Base-by-base conservation (phyloP, 768 basidiomycete genomes). In the Amanita jacksonii region DNA sequence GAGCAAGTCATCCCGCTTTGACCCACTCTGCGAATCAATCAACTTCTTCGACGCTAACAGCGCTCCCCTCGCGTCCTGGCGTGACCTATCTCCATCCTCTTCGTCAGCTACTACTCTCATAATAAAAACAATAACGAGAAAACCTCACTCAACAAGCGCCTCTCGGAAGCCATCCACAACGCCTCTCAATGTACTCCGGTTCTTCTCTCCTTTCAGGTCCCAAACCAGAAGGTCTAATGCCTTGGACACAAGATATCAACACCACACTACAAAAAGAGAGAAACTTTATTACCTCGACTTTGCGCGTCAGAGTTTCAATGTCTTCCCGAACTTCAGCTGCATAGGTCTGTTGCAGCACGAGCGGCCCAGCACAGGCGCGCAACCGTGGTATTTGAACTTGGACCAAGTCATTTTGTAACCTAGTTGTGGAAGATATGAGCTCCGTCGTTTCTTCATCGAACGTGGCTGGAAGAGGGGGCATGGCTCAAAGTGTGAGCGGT, bases 251-350 rank as follows among this genome's bases (percentile, higher is more conserved):
- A 44, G 39, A 43, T 36, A 50, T 38, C 47, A 57, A 22, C 43
- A 42, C 54, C n/a, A 13, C 48, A 45, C 13, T 38, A 13, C 19
- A n/a, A 27, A 40, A 28, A 18, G 27, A 41, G 48, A 3, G 8
- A 18, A n/a, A 51, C 62, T 25, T n/a, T n/a, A n/a, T n/a, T 44
- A 85, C 81, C 67, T 93, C 85, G n/a, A 93, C 64, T 43, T 81
- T 76, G 30, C 69, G 67, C 5, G 69, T 65, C 16, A 85, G 69
- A 0, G 63, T 54, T 28, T 81, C 79, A 13, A 90, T 62, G 54
- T 92, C 90, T 42, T 83, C 82, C 23, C 87, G 68, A 46, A 92
- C 60, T 55, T 90, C 88, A 3, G 76, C 77, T 1, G 79, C 78
- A 42, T 83, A 68, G 38, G 77, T 73, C 55, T 90, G 82, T 52